Evolutionary conservation across 495 filamentous ascomycete genomes (phyloP).

Genomic region (Trichocladium uniseriatum): DNA sequence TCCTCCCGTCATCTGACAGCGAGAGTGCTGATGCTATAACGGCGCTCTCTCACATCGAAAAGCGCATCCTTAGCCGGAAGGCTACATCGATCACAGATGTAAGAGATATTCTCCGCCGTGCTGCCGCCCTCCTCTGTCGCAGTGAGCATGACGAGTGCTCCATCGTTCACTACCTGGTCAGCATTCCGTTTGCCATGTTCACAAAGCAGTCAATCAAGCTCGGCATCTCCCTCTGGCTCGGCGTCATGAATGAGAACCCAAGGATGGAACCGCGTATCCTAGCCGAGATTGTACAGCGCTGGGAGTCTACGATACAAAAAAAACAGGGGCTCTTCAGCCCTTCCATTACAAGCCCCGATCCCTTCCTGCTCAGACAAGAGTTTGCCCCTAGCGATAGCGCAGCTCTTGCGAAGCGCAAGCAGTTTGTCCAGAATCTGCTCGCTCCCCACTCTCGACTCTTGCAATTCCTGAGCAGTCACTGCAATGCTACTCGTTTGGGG

Average conservation of each 20-base stretch:
- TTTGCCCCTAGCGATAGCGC: constrained; percentile 84
- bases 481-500: constrained; percentile 76
- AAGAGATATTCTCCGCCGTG: constrained; percentile 67
- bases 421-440: constrained; percentile 66
- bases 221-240: constrained; percentile 90
- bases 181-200: constrained; percentile 84
- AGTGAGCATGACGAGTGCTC: constrained; percentile 60
- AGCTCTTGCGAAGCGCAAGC: constrained; percentile 61
- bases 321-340: constrained; percentile 72
- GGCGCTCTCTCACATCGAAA: constrained; percentile 57
- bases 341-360: constrained; percentile 68
- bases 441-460: constrained; percentile 78
- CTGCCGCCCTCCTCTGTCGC: constrained; percentile 75
- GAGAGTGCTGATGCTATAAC: constrained; percentile 48
- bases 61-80: constrained; percentile 53
- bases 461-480: constrained; percentile 88
- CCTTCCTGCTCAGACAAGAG: constrained; percentile 83
- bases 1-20: constrained; percentile 32
- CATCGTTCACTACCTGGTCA: constrained; percentile 75
- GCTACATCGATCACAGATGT: constrained; percentile 64
- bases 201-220: constrained; percentile 92
- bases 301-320: constrained; percentile 71
- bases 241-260: constrained; percentile 94
- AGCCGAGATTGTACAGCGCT: constrained; percentile 72
- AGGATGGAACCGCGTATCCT: constrained; percentile 73